These are phyloP conservation scores for Pleurotus platypus DNA, from an alignment of 768 basidiomycete species.

Conservation along the genomic window DNA sequence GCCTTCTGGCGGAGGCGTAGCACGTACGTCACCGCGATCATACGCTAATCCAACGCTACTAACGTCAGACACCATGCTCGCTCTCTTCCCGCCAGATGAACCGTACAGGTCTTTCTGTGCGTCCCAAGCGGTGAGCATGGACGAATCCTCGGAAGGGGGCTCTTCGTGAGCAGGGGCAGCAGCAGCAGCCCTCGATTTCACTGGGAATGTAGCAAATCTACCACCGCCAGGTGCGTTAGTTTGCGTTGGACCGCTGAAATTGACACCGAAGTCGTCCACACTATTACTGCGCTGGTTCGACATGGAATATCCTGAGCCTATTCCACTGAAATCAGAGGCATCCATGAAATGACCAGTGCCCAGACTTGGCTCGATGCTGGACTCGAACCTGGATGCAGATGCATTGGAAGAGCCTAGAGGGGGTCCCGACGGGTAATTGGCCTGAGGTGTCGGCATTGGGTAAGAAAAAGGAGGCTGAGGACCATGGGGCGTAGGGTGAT, in stretches of 20 bases:
- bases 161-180: slow-evolving; percentile 13
- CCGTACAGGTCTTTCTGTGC: slow-evolving; percentile 15
- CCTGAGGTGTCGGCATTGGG: slow-evolving; percentile 2
- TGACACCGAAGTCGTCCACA: slow-evolving; percentile 43
- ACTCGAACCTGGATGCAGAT: not conserved
- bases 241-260: slow-evolving; percentile 16
- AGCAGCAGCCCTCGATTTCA: slow-evolving; percentile 31
- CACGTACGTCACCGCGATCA: slow-evolving; percentile 24
- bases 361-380: slow-evolving; percentile 5
- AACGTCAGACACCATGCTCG: slow-evolving; percentile 15
- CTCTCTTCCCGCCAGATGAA: slow-evolving; percentile 23
- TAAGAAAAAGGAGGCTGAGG: slow-evolving; percentile 4
- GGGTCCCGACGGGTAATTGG: not conserved
- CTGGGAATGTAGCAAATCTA: slow-evolving; percentile 69
- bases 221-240: slow-evolving; percentile 29
- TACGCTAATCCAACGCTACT: slow-evolving; percentile 31
- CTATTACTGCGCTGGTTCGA: slow-evolving; percentile 11
- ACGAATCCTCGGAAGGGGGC: not conserved
- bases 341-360: slow-evolving; percentile 8
- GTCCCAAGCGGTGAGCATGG: slow-evolving; percentile 14
- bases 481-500: not conserved
- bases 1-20: slow-evolving; percentile 23
- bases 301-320: not conserved
- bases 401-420: not conserved
- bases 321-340: slow-evolving; percentile 1